Evolutionary conservation across 371 early-diverging fungal genomes (phyloP), one percentile per base, ranked within the genome.

Genomic region (Apophysomyces ossiformis): DNA sequence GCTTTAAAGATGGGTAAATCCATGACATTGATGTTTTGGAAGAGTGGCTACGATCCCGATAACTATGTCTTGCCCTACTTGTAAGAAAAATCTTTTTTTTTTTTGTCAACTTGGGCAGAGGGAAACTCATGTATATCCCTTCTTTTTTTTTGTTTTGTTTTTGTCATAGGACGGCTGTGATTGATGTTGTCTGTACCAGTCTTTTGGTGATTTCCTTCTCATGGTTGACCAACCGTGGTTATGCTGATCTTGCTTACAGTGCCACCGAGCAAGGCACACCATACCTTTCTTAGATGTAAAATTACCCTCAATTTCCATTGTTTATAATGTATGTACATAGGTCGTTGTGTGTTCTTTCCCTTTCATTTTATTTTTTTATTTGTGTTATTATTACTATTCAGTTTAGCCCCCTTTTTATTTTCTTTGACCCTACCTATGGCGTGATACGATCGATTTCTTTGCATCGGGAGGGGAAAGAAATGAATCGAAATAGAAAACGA

Each of bases 31-130:
- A 39, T 69, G 11, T 82, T 90, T 45, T 95, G 95, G 95, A 69
- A 78, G 39, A 75, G 78, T 41, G 86, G 87, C 18, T 89, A 91
- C 59, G 93, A 95, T 63, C 94, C 94, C 9, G 93, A 95, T 61
- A 91, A 93, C 70, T 93, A 91, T 69, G 90, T 90, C n/a, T 76
- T 93, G 65, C 93, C 95, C 16, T 86, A 90, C 39, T 69, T 95
- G 84, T 85, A 85, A 82, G 81, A 73, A 35, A 11, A 3, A 0
- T 2, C 2, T 26, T 2, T 26, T 26, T 26, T 9, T 2, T 2
- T 26, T 2, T 26, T 26, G 1, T 9, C 18, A 45, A 18, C 45
- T 37, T 32, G 13, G 76, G 75, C 0, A 70, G 76, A 2, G 63
- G 74, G 12, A 72, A 9, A 50, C 9, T 5, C 8, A 7, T 21